A percentile compares a stretch with the other conserved stretches of the same genome.
Conservation (phyloP, 2,329 filamentous ascomycete genomes). For the Aspergillus floridensis region DNA sequence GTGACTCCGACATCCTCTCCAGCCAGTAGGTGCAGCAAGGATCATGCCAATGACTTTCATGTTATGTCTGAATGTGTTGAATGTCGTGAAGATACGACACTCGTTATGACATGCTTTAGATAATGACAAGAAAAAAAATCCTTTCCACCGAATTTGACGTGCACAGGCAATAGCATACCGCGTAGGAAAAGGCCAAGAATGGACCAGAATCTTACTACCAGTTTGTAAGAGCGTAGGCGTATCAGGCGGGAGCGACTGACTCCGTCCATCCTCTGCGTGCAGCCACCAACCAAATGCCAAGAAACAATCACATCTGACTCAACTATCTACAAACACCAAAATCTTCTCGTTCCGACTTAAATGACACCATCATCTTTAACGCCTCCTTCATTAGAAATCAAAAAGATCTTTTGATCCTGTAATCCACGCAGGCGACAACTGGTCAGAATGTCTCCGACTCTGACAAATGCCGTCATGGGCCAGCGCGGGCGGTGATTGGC, state of each 20-base stretch:
- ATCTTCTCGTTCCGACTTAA: not conserved
- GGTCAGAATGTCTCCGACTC: slow-evolving; percentile 12
- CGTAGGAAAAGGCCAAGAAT: not conserved
- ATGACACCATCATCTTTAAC: not conserved
- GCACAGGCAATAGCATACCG: not conserved
- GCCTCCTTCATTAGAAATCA: not conserved
- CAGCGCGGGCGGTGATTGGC: slow-evolving; percentile 23
- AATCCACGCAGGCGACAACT: not conserved
- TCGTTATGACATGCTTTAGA: slow-evolving; percentile 20
- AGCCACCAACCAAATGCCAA: not conserved
- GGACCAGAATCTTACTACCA: not conserved
- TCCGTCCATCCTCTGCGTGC: not conserved
- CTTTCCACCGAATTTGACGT: slow-evolving; percentile 9
- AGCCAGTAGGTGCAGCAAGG: slow-evolving; percentile 26
- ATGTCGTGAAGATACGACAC: slow-evolving; percentile 9
- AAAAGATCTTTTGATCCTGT: not conserved
- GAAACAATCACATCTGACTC: not conserved
- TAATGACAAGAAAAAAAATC: slow-evolving; percentile 24
- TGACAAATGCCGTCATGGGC: slow-evolving; percentile 25
- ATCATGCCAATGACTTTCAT: slow-evolving; percentile 12
- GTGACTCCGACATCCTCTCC: slow-evolving; percentile 95
- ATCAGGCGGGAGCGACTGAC: not conserved
- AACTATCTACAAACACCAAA: not conserved
- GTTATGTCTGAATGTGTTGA: slow-evolving; percentile 23
- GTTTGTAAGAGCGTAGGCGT: not conserved